Base-by-base conservation (phyloP, 1,139 yeast species). In the Wickerhamomyces sp. region DNA sequence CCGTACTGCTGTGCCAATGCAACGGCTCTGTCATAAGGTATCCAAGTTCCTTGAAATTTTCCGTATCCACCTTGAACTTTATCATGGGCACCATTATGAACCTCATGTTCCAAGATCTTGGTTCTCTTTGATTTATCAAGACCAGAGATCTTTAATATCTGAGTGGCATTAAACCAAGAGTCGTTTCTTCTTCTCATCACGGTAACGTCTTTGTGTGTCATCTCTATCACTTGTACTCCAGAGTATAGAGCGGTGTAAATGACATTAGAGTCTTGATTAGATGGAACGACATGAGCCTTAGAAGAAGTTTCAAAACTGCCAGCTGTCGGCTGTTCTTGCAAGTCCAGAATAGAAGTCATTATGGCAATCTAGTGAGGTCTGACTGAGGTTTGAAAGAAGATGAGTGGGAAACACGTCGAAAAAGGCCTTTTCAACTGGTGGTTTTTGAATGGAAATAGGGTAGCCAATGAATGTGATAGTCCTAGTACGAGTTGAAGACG, bases 31-130 rank as follows among this genome's bases (percentile, higher is more conserved):
- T 72, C 71, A 41, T 74, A 64, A 0, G 96, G 94, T 16, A 88
- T 82, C 87, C 96, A 91, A 0, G 96, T 86, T 2, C 97, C 97
- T 61, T 89, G 96, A 57, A 85, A 86, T 54, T 87, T 83, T 12
- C 96, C 96, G 55, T 88, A 86, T 0, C 96, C 96, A 30, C 96
- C 96, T 61, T 88, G 96, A 11, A 89, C 91, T 55, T 88, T 89
- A 55, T 89, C 96, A 58, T 87, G 95, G 26, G 68, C 68, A 20
- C 94, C 94, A 2, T 79, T 75, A 44, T 78, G 88, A n/a, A 89
- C 86, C 54, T 88, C 96, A 46, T 78, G 78, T 55, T 89, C 96
- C 49, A 88, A 68, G 40, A 88, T 76, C 50, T 88, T 78, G 7
- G 95, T 85, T 40, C 96, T 66, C 48, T 81, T 80, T 2, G 95